These are phyloP conservation scores for Lithohypha guttulata DNA, from an alignment of 2,329 filamentous ascomycete species.

Conservation along the genomic window DNA sequence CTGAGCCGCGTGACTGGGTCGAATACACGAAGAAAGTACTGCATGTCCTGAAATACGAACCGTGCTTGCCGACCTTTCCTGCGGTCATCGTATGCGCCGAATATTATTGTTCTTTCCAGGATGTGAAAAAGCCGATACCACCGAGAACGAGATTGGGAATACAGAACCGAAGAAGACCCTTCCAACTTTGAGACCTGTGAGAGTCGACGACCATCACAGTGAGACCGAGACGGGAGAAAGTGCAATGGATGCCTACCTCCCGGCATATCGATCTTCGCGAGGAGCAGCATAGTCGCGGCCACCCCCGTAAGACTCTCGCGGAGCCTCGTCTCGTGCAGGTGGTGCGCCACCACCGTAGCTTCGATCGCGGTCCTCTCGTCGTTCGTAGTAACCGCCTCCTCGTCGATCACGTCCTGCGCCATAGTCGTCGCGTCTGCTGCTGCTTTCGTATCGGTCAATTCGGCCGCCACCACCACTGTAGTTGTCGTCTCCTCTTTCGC, in stretches of 20 bases:
- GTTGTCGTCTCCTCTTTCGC: conserved; percentile 32
- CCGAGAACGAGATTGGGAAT: conserved; percentile 4
- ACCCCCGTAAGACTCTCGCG: conserved; percentile 19
- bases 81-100: conserved; percentile 5
- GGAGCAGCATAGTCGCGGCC: conserved; percentile 20
- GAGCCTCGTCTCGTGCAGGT: conserved; percentile 17
- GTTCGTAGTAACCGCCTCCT: conserved; percentile 42
- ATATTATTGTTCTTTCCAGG: conserved; percentile 1
- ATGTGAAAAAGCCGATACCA: conserved; percentile 2
- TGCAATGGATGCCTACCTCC: conserved; percentile 14
- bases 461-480: conserved; percentile 37
- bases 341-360: conserved; percentile 15
- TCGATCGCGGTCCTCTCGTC: conserved; percentile 31
- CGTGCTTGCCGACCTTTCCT: neutral
- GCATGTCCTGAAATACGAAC: neutral
- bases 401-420: conserved; percentile 35
- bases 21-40: conserved; percentile 4
- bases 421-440: conserved; percentile 32
- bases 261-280: conserved; percentile 22
- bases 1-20: conserved; percentile 4
- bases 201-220: neutral
- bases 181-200: neutral
- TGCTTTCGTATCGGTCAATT: conserved; percentile 38
- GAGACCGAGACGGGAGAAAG: neutral
- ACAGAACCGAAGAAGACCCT: neutral